Percentiles rank a stretch among this genome's conserved stretches.
These are phyloP conservation scores for Hypoxylon lenormandii DNA, from an alignment of 495 filamentous ascomycete genomes.

Conservation along the genomic window DNA sequence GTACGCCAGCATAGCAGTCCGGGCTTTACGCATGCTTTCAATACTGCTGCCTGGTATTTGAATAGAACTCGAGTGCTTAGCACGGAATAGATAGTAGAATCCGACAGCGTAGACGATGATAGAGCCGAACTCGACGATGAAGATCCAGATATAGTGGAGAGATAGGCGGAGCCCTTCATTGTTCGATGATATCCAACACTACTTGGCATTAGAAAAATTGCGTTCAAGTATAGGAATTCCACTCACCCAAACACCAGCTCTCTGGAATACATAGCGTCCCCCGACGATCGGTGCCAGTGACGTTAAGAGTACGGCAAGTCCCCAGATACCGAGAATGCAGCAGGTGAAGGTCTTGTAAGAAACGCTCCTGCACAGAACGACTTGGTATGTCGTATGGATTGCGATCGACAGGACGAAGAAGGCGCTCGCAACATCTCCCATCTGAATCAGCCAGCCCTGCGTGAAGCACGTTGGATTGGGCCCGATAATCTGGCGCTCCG, in stretches of 20 bases:
- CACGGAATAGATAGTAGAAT: slow-evolving; percentile 65
- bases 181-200: slow-evolving; percentile 69
- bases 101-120: slow-evolving; percentile 68
- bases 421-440: slow-evolving; percentile 71
- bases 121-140: slow-evolving; percentile 72
- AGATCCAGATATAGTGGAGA: slow-evolving; percentile 76
- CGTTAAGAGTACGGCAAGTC: slow-evolving; percentile 62
- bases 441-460: slow-evolving; percentile 72
- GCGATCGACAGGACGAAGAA: slow-evolving; percentile 72
- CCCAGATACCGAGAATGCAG: slow-evolving; percentile 63
- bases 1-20: slow-evolving; percentile 45
- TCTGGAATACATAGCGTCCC: slow-evolving; percentile 63
- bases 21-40: slow-evolving; percentile 24
- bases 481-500: slow-evolving; percentile 61
- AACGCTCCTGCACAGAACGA: slow-evolving; percentile 63
- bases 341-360: slow-evolving; percentile 59
- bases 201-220: slow-evolving; percentile 16
- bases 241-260: slow-evolving; percentile 67
- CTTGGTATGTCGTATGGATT: slow-evolving; percentile 69
- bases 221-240: background rate
- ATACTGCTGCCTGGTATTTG: slow-evolving; percentile 18
- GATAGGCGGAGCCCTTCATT: slow-evolving; percentile 60
- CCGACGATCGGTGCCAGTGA: slow-evolving; percentile 62
- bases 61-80: slow-evolving; percentile 49
- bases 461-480: slow-evolving; percentile 67